A percentile compares a stretch with the other conserved stretches of the same genome.
These are phyloP conservation scores for Bidens hawaiensis DNA, from an alignment of 140 eudicot genomes.

Conservation along the genomic window DNA sequence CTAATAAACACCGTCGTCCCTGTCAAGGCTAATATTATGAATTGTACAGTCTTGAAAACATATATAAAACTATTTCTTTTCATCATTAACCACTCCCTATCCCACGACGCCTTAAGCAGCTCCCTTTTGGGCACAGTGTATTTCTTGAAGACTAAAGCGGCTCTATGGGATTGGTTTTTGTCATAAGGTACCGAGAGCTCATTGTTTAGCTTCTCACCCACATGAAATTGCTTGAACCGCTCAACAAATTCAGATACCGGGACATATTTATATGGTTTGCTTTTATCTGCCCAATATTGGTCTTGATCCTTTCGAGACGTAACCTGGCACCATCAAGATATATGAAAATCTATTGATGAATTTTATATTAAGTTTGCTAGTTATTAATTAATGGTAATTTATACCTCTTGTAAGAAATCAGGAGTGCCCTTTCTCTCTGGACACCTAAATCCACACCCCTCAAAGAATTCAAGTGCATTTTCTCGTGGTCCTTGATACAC, in stretches of 20 bases:
- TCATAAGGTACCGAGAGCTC: no score
- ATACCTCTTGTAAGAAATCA: slow-evolving; percentile 61
- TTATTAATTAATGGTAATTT: background rate
- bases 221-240: slow-evolving; percentile 37
- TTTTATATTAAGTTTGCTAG: background rate
- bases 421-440: slow-evolving; percentile 54
- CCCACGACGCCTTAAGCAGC: slow-evolving; percentile 39
- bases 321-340: slow-evolving; percentile 27
- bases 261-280: slow-evolving; percentile 32
- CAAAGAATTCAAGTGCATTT: slow-evolving; percentile 38
- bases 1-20: slow-evolving; percentile 33
- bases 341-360: background rate
- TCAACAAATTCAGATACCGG: slow-evolving; percentile 34
- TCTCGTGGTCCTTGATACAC: slow-evolving; percentile 49
- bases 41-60: slow-evolving; percentile 39
- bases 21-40: slow-evolving; percentile 25
- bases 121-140: slow-evolving; percentile 30
- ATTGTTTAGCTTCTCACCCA: no score
- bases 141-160: slow-evolving; percentile 27
- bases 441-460: slow-evolving; percentile 45
- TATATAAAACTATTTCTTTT: slow-evolving; percentile 40
- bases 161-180: no score
- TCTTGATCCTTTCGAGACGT: slow-evolving; percentile 58
- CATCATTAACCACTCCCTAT: slow-evolving; percentile 42
- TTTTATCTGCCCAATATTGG: slow-evolving; percentile 59